Base-by-base conservation (phyloP, 2,329 filamentous ascomycete genomes). In the Simplicillium aogashimaense region DNA sequence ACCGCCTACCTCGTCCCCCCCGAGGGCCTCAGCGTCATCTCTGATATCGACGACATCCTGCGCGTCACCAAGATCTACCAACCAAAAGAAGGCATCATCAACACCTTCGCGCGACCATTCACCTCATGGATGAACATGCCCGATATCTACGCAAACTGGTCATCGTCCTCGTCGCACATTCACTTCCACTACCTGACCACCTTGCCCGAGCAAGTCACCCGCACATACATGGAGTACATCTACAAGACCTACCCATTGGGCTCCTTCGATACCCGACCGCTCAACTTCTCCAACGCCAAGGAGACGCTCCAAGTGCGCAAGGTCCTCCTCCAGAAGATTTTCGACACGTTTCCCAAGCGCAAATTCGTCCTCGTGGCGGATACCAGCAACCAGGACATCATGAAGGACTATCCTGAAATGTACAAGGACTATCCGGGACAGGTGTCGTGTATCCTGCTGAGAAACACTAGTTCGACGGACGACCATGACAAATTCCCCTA, bases 111-210 rank as follows among this genome's bases (percentile, higher is more conserved):
- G 0, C 72, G 76, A 4, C 68, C 80, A 0, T 89, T 85, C 55
- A 72, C 68, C 0, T 69, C 75, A 0, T 89, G 84, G 84, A 68
- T 81, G 67, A 82, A 88, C 59, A 89, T 89, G 85, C 83, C 83
- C 0, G 69, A 78, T 3, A 80, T 88, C 48, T 89, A 86, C 56
- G 75, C 78, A 47, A 85, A 86, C 53, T 88, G 83, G 83, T 78
- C 74, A 2, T 61, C 63, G n/a, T 74, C 69, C 16, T 86, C 12
- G 72, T 76, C 0, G 72, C 68, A 9, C 20, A 25, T 80, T 45
- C 84, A 88, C 56, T 89, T 88, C 65, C 83, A 88, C 61, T 89
- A 89, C 61, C 68, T 89, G 15, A 89, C 84, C 1, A 89, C 84
- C 0, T 86, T 83, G 0, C 84, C 84, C 0, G 84, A 88, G 60